These are phyloP conservation scores for Aspergillus mulundensis DNA, from an alignment of 495 filamentous ascomycete genomes.

Conservation along the genomic window DNA sequence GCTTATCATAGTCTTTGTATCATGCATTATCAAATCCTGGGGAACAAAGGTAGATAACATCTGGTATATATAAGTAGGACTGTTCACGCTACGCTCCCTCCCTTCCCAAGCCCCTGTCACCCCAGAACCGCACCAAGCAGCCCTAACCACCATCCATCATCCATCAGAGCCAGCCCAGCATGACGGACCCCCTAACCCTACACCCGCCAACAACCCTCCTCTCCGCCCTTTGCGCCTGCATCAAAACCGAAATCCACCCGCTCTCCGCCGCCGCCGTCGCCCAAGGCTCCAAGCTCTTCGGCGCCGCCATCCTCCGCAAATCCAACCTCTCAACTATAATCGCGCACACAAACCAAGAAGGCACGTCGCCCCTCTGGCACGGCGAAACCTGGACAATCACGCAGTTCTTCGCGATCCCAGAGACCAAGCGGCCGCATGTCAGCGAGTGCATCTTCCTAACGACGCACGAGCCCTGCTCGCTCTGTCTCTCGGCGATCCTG, in stretches of 20 bases:
- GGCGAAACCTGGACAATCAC: slow-evolving; percentile 7
- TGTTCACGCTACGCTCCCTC: too few relatives aligned
- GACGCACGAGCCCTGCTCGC: slow-evolving; percentile 2
- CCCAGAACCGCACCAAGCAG: too few relatives aligned
- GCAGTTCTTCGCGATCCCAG: slow-evolving; percentile 4
- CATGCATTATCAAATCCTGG: too few relatives aligned
- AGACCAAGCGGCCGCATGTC: not conserved
- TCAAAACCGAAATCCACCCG: not conserved
- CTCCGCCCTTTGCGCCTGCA: slow-evolving; percentile 1
- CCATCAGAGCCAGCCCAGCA: too few relatives aligned
- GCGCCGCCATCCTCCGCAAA: slow-evolving; percentile 3
- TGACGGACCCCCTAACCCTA: slow-evolving; percentile 3
- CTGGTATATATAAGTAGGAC: too few relatives aligned
- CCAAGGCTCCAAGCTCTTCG: slow-evolving; percentile 2
- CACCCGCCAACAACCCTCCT: slow-evolving; percentile 1
- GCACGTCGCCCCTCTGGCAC: slow-evolving; percentile 1
- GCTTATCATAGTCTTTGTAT: too few relatives aligned
- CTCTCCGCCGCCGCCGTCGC: slow-evolving; percentile 4
- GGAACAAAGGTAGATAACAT: too few relatives aligned
- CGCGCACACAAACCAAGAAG: slow-evolving; percentile 6
- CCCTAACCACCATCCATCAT: too few relatives aligned
- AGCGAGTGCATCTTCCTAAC: slow-evolving; percentile 2
- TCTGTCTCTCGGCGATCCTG: slow-evolving; percentile 6
- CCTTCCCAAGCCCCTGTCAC: too few relatives aligned
- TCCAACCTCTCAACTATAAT: not conserved